Evolutionary conservation across 108 stramenopile genomes (phyloP), one percentile per base, ranked within the genome.

Genomic region (Skeletonema marinoi): DNA sequence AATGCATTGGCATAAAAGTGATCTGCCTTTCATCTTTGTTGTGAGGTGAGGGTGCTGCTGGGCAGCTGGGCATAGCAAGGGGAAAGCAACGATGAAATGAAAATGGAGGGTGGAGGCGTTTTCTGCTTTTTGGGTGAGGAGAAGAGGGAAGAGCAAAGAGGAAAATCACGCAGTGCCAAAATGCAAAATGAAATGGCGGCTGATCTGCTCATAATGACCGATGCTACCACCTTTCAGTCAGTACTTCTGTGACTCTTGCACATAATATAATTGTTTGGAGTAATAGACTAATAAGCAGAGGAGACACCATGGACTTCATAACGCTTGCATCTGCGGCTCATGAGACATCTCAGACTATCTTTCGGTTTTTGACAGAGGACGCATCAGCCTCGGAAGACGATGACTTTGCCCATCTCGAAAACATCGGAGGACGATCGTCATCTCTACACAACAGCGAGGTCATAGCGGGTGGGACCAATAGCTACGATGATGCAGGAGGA

Each of bases 401-500:
- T 48, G 85, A 85, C 71, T 85, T 85, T 48, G 73, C 77, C 60
- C 77, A 82, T 54, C 72, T 85, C n/a, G 81, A 78, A 70, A 77
- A 77, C 63, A 66, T 73, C 51, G 73, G 71, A 10, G 63, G 33
- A 6, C 63, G 71, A 21, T 64, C 41, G 30, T 73, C 77, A 65
- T 16, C 41, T 71, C 44, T 46, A 46, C 44, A 46, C 3, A 32
- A 14, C 73, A 72, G n/a, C 62, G 35, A 6, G 30, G 63, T n/a
- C 71, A 35, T 16, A n/a, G 9, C 30, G 14, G 66, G 66, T 59
- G 21, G 51, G 4, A 19, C 50, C 50, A 51, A 7, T 51, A 19
- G 8, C 63, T 39, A 16, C 32, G 42, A 29, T 12, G 21, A 21
- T 29, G 38, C 46, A 25, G 65, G 71, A 48, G 30, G 73, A 9